Conservation (phyloP, 345 rosid genomes). For the Lepidium africanum region DNA sequence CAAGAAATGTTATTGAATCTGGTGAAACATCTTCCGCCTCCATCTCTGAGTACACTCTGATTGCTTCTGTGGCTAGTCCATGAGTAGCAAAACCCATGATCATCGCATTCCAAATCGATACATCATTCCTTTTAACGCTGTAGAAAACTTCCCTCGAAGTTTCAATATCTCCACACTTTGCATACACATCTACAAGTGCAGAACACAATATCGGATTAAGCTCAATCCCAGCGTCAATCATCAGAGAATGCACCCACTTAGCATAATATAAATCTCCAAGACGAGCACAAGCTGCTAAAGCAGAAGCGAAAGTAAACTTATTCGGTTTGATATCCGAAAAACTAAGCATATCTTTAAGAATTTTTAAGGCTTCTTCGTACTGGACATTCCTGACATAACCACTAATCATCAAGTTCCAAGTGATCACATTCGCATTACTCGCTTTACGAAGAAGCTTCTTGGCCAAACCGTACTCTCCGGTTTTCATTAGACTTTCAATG, state of each 20-base stretch:
- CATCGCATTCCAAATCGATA: constrained; percentile 78
- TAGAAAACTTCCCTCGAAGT: constrained; percentile 53
- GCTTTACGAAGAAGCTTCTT: constrained; percentile 45
- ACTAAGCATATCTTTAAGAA: constrained; percentile 44
- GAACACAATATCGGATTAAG: constrained; percentile 49
- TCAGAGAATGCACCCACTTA: constrained; percentile 53
- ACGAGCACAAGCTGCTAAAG: constrained; percentile 58
- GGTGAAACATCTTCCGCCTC: constrained; percentile 46
- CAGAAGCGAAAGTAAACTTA: constrained; percentile 61
- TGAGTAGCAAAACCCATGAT: constrained; percentile 70
- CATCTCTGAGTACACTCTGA: constrained; percentile 47
- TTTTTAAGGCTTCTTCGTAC: constrained; percentile 44
- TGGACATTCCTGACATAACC: constrained; percentile 52
- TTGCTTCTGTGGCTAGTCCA: constrained; percentile 57
- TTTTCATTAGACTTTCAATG: constrained; percentile 39
- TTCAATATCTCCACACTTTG: constrained; percentile 64
- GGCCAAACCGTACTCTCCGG: constrained; percentile 50
- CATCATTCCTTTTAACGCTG: constrained; percentile 30
- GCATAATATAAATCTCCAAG: constrained; percentile 55
- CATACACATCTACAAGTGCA: constrained; percentile 67
- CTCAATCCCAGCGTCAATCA: constrained; percentile 37
- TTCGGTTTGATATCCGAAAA: constrained; percentile 43
- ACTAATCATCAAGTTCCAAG: constrained; percentile 79
- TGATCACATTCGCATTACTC: constrained; percentile 41
- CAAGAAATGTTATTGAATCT: constrained; percentile 59